phyloP scores from a whole-genome alignment of 108 stramenopile genomes.

The Cyclotella baltica region DNA sequence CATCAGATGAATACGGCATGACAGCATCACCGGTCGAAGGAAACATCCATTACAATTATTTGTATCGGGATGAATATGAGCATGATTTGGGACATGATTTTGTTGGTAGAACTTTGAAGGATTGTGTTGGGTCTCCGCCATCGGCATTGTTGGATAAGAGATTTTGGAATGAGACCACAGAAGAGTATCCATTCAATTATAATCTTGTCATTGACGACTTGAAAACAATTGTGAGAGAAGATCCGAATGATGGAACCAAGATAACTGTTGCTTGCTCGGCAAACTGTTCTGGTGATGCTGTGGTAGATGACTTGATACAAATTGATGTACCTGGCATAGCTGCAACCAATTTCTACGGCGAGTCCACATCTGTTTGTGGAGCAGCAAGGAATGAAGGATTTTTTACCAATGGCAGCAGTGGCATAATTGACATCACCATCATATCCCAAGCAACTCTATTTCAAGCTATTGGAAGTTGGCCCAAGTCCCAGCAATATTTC shows the following conservation, averaged over 20 bases:
- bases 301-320: conserved; percentile 8
- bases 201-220: conserved; percentile 73
- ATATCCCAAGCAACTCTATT: conserved; percentile 24
- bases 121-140: conserved; percentile 87
- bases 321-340: conserved; percentile 14
- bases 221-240: conserved; percentile 55
- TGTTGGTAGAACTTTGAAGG: conserved; percentile 61
- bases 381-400: conserved; percentile 80
- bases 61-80: conserved; percentile 44
- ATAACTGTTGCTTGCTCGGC: conserved; percentile 65
- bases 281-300: conserved; percentile 34
- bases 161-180: conserved; percentile 32
- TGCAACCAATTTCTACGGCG: conserved; percentile 61
- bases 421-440: conserved; percentile 58
- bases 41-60: conserved; percentile 80
- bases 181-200: conserved; percentile 45
- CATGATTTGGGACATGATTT: conserved; percentile 56
- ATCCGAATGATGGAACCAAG: conserved; percentile 79
- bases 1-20: conserved; percentile 68
- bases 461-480: neutral
- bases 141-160: conserved; percentile 55
- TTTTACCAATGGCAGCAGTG: conserved; percentile 35
- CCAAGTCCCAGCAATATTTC: conserved; percentile 28
- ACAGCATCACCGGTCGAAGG: conserved; percentile 63
- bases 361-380: conserved; percentile 67